These are phyloP conservation scores for Aspergillus taichungensis DNA, from an alignment of 495 filamentous ascomycete species.

Conservation along the genomic window DNA sequence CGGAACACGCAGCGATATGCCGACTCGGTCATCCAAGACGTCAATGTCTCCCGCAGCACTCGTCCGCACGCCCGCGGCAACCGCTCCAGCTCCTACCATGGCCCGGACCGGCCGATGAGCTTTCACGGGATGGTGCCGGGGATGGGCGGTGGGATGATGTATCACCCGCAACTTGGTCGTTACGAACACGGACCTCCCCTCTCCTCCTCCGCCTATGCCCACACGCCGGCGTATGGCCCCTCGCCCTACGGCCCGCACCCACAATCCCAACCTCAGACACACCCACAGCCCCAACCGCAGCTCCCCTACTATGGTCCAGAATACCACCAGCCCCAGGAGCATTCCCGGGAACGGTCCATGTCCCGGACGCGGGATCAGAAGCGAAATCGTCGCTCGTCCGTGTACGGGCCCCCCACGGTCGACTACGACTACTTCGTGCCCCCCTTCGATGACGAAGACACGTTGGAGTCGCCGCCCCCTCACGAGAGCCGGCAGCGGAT, in stretches of 20 bases:
- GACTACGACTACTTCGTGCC: conserved; percentile 14
- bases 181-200: conserved; percentile 32
- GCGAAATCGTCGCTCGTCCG: conserved; percentile 23
- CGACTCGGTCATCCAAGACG: conserved; percentile 17
- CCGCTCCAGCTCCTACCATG: conserved; percentile 28
- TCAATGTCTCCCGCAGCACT: conserved; percentile 19
- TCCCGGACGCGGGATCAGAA: conserved; percentile 26
- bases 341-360: conserved; percentile 22
- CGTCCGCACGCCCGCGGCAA: conserved; percentile 17
- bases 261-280: not conserved
- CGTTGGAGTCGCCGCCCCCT: conserved; percentile 7
- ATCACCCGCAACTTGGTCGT: conserved; percentile 18
- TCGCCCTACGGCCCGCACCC: conserved; percentile 18
- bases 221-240: conserved; percentile 20
- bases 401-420: conserved; percentile 23
- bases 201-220: conserved; percentile 28
- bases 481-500: conserved; percentile 18
- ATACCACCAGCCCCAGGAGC: conserved; percentile 11
- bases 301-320: conserved; percentile 12
- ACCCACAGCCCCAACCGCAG: conserved; percentile 1
- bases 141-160: conserved; percentile 22
- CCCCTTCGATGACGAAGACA: conserved; percentile 5
- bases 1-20: conserved; percentile 22
- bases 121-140: conserved; percentile 32
- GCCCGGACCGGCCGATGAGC: conserved; percentile 33